A percentile compares a stretch with the other conserved stretches of the same genome.
Evolutionary conservation across 768 basidiomycete species (phyloP).

Genomic region (Floccularia luteovirens): DNA sequence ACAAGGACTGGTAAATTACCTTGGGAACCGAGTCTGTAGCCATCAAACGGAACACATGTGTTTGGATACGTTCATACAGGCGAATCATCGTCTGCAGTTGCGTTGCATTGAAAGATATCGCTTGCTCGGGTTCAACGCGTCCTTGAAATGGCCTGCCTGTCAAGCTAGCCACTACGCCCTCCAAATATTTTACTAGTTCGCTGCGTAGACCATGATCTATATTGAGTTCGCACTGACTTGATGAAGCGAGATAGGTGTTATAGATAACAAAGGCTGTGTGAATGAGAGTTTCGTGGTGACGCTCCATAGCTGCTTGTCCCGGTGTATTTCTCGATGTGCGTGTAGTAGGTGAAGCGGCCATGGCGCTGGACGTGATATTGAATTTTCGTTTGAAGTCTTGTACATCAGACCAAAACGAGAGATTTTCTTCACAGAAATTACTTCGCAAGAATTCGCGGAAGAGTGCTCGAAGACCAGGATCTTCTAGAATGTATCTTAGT

Average conservation of each 20-base stretch:
- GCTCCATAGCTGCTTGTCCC: conserved; percentile 89
- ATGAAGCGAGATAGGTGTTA: conserved; percentile 92
- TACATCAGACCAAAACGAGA: conserved; percentile 96
- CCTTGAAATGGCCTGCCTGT: conserved; percentile 76
- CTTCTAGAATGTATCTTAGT: conserved; percentile 86
- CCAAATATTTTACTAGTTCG: conserved; percentile 89
- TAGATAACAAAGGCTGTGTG: conserved; percentile 92
- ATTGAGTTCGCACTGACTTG: conserved; percentile 93
- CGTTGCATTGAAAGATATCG: conserved; percentile 83
- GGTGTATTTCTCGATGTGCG: conserved; percentile 45
- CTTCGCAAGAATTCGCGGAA: conserved; percentile 92
- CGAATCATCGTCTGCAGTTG: conserved; percentile 91
- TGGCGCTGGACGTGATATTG: conserved; percentile 88
- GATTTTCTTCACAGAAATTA: conserved; percentile 98
- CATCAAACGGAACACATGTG: conserved; percentile 95
- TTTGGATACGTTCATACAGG: conserved; percentile 94
- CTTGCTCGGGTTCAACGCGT: conserved; percentile 75
- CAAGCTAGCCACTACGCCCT: conserved; percentile 75
- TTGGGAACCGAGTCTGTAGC: conserved; percentile 99
- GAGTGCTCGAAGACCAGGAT: conserved; percentile 77
- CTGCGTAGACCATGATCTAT: conserved; percentile 96
- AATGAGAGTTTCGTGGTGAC: conserved; percentile 91
- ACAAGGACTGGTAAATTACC: conserved; percentile 30
- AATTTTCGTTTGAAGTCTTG: conserved; percentile 97
- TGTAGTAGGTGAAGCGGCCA: conserved; percentile 39